Percentiles rank a stretch among this genome's conserved stretches.
Evolutionary conservation across 306 rosid genomes (phyloP).

Genomic region (Castanopsis chinensis): DNA sequence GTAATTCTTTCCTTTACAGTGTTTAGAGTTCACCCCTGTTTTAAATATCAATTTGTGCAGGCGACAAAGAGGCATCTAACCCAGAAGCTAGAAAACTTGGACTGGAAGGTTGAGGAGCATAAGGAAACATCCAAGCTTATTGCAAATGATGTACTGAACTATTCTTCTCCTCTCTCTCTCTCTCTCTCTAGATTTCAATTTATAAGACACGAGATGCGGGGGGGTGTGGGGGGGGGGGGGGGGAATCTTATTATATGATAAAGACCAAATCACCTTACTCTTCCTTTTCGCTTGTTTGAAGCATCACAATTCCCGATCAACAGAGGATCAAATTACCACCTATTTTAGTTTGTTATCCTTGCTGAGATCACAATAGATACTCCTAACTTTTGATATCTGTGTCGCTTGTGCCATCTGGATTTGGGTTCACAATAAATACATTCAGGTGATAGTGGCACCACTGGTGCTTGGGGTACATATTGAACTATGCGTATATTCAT

Average conservation of each 20-base stretch:
- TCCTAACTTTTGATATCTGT: not conserved
- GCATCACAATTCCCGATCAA: not conserved
- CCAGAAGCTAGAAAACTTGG: constrained; percentile 64
- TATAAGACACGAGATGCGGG: not conserved
- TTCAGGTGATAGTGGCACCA: not conserved
- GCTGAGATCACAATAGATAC: not conserved
- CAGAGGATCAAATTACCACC: not conserved
- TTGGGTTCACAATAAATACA: not conserved
- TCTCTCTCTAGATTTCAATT: not conserved
- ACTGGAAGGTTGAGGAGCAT: constrained; percentile 65
- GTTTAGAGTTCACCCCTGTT: constrained; percentile 8
- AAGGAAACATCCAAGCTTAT: constrained; percentile 55
- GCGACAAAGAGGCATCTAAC: constrained; percentile 67
- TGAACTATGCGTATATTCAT: not conserved
- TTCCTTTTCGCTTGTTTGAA: not conserved
- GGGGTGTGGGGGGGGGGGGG: no score
- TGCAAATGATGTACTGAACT: constrained; percentile 55
- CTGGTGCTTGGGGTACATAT: not conserved
- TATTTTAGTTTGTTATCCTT: not conserved
- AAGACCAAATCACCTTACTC: not conserved
- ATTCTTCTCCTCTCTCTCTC: not conserved
- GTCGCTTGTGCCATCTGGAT: constrained; percentile 15
- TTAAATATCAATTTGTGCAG: constrained; percentile 27
- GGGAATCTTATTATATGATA: not conserved
- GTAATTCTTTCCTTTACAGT: constrained; percentile 5